A percentile compares a stretch with the other conserved stretches of the same genome.
Evolutionary conservation across 2,329 filamentous ascomycete species (phyloP).

Genomic region (Helotiales sp.): DNA sequence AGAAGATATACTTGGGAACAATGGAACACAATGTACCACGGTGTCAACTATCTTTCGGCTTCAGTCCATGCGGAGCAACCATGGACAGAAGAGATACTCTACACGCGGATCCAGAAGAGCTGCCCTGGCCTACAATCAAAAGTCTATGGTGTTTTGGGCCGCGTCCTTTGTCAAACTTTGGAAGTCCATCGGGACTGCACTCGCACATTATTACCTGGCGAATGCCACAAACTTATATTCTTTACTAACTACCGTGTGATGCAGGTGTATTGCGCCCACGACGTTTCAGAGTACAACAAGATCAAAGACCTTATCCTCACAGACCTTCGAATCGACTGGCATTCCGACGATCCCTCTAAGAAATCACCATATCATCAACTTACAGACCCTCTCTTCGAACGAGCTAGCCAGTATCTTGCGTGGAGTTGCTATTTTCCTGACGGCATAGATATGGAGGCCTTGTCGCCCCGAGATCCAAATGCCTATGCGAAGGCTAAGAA

Average conservation of each 20-base stretch:
- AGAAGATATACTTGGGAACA: background rate
- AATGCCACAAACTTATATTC: slow-evolving; percentile 25
- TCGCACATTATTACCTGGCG: slow-evolving; percentile 10
- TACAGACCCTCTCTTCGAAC: slow-evolving; percentile 20
- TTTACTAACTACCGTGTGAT: slow-evolving; percentile 33
- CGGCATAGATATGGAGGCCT: slow-evolving; percentile 58
- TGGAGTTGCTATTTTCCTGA: slow-evolving; percentile 37
- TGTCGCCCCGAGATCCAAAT: slow-evolving; percentile 66
- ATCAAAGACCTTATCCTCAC: slow-evolving; percentile 13
- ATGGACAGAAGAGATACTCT: background rate
- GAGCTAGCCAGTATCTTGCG: slow-evolving; percentile 17
- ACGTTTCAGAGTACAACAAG: slow-evolving; percentile 15
- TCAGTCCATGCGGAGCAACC: background rate
- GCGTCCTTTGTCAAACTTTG: slow-evolving; percentile 24
- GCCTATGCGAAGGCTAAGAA: slow-evolving; percentile 51
- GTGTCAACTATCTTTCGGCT: background rate
- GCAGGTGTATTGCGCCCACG: slow-evolving; percentile 32
- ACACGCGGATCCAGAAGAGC: background rate
- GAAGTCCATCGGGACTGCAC: slow-evolving; percentile 19
- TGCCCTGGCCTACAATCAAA: background rate
- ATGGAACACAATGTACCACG: background rate
- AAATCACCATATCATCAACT: slow-evolving; percentile 20
- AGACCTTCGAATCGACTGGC: slow-evolving; percentile 12
- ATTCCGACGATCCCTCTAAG: slow-evolving; percentile 3
- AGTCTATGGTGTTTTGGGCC: slow-evolving; percentile 17